Base-by-base conservation (phyloP, 768 basidiomycete genomes). In the Rhodotorula kratochvilovae region DNA sequence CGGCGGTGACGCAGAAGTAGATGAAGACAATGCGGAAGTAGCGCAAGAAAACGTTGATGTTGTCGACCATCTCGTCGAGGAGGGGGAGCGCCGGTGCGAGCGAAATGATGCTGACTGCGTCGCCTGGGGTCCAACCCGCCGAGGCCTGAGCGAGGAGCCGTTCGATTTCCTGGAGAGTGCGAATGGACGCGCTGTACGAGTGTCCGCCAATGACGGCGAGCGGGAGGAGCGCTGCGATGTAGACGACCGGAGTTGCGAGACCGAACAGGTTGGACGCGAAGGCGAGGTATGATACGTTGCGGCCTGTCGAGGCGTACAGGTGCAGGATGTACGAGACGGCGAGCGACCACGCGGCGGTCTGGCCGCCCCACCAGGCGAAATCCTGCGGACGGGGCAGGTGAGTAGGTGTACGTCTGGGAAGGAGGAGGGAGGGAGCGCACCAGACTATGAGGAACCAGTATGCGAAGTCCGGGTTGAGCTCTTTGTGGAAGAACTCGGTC, bases 181-280 rank as follows among this genome's bases (percentile, higher is more conserved):
- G 23, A 2, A 60, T 55, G 3, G 39, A 33, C 2, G 29, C 36
- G 10, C 7, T 4, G 53, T 67, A 71, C 8, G 36, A 33, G 53
- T 8, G 29, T 0, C 70, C 70, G 29, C 54, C 70, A 29, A 61
- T 48, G 54, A 62, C 29, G 27, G 54, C 70, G 60, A 66, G 36
- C 2, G 64, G 59, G 17, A 71, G 54, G 11, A 71, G 64, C 16
- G 54, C 29, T 6, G 55, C 29, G 35, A 36, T 4, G 57, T 71
- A 71, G 61, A 54, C 10, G 48, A 63, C 16, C 0, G 61, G 65
- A 0, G 21, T 8, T 27, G 5, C 54, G 39, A 58, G 39, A 29
- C 65, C 70, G n/a, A 35, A 3, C 27, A 63, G 0, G 61, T 67
- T 71, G 31, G 48, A 15, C 6, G 15, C 19, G 43, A 27, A 5